Evolutionary conservation across 2,329 filamentous ascomycete genomes (phyloP).

Genomic region (Niveomyces coronatus): DNA sequence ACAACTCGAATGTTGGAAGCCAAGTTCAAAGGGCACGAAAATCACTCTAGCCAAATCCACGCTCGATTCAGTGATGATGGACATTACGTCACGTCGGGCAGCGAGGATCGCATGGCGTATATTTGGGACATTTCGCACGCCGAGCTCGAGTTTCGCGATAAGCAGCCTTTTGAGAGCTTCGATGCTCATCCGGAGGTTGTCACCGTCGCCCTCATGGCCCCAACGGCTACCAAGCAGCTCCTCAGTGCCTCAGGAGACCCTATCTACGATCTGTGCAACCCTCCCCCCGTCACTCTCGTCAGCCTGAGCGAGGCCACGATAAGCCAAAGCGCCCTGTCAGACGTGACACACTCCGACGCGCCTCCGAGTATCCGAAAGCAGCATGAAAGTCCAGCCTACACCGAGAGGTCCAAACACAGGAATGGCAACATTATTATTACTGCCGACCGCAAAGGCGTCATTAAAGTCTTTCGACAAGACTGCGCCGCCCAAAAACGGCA

Average conservation of each 20-base stretch:
- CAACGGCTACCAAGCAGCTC: conserved; percentile 64
- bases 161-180: conserved; percentile 77
- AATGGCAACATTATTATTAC: conserved; percentile 89
- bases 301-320: conserved; percentile 54
- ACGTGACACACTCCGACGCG: conserved; percentile 24
- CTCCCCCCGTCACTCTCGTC: conserved; percentile 74
- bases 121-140: conserved; percentile 58
- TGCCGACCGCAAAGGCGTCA: conserved; percentile 74
- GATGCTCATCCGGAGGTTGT: conserved; percentile 84
- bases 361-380: conserved; percentile 31
- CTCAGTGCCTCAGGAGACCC: conserved; percentile 78
- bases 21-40: conserved; percentile 88
- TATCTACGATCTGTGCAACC: conserved; percentile 94
- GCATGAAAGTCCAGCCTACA: conserved; percentile 65
- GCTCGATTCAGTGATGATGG: conserved; percentile 83
- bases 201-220: conserved; percentile 80
- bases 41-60: conserved; percentile 80
- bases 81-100: conserved; percentile 80
- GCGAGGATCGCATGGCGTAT: conserved; percentile 82
- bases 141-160: conserved; percentile 61
- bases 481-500: conserved; percentile 74
- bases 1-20: conserved; percentile 74
- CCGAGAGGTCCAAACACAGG: conserved; percentile 63
- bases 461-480: conserved; percentile 94
- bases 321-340: conserved; percentile 31